phyloP scores from a whole-genome alignment of 2,329 filamentous ascomycete genomes.

The Fusarium vanettenii region DNA sequence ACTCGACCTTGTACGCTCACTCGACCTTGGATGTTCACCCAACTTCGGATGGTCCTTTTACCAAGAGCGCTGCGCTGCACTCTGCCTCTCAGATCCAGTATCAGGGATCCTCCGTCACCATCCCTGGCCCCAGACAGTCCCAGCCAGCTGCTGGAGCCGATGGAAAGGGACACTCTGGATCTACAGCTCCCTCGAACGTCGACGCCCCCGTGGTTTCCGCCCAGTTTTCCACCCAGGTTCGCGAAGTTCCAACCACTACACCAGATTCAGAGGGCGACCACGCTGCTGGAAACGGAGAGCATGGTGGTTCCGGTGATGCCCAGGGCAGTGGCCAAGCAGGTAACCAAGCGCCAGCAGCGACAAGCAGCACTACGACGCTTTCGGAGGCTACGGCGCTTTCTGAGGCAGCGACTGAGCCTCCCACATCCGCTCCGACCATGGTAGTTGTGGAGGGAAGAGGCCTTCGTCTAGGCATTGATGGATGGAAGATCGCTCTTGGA shows the following conservation, averaged over 20 bases:
- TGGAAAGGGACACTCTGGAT: fast-evolving
- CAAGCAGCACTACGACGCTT: not conserved
- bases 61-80: not conserved
- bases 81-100: not conserved
- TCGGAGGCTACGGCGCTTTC: not conserved
- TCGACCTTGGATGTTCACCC: not conserved
- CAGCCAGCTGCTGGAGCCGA: not conserved
- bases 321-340: not conserved
- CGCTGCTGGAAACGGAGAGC: not conserved
- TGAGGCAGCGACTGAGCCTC: not conserved
- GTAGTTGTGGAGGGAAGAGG: not conserved
- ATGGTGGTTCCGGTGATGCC: not conserved
- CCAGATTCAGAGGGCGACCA: not conserved
- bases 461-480: not conserved
- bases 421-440: not conserved
- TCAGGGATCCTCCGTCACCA: not conserved
- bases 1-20: too few species aligned
- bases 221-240: not conserved
- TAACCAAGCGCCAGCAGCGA: not conserved
- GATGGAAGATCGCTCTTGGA: not conserved
- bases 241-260: not conserved
- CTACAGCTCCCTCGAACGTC: not conserved
- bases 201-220: not conserved
- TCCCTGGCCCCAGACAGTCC: not conserved
- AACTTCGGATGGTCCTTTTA: not conserved